Base-by-base conservation (phyloP, 2,329 filamentous ascomycete species). In the Claviceps maximensis region DNA sequence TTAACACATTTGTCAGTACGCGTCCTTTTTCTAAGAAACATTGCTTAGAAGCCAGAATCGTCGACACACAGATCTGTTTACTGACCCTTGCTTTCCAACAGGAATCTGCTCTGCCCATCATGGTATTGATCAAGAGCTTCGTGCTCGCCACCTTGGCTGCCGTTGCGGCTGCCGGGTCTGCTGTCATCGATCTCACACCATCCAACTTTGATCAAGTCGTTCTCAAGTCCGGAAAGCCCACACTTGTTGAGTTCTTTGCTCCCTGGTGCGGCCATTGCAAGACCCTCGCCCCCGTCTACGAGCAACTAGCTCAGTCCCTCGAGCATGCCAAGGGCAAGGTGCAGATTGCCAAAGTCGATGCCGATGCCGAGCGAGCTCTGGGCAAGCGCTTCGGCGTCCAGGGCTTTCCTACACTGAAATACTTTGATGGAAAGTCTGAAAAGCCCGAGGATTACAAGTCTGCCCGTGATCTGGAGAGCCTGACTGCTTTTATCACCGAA, bases 181-280 rank as follows among this genome's bases (percentile, higher is more conserved):
- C 87, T 53, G 93, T 98, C 58, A 76, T 95, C 62, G 91, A 97
- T 69, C 84, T 98, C 56, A 83, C 86, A 55, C 89, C 91, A 53
- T 75, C 76, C 63, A 98, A 96, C 76, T 98, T 98, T 69, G 91
- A 97, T 75, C 74, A 84, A 48, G 77, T 95, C 53, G 89, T 95
- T 58, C 78, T 95, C 56, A 82, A 94, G 68, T 91, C 87, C 47
- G 89, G 89, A 70, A 97, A 95, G 76, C 91, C 93, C 45, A 90
- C 93, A 0, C 83, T 98, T 27, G 89, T 97, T 62, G 90, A 97
- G 70, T 98, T 98, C 80, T 97, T 95, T 67, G 93, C 93, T 36
- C 90, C 91, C 25, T 98, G 93, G 93, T 98, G 93, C 66, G 94
- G 93, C 33, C 93, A 98, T 78, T 98, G 93, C 88, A 97, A 97